Percentiles rank a stretch among this genome's conserved stretches.
These are phyloP conservation scores for Astrothelium subdiscretum DNA, from an alignment of 495 filamentous ascomycete genomes.

Conservation along the genomic window DNA sequence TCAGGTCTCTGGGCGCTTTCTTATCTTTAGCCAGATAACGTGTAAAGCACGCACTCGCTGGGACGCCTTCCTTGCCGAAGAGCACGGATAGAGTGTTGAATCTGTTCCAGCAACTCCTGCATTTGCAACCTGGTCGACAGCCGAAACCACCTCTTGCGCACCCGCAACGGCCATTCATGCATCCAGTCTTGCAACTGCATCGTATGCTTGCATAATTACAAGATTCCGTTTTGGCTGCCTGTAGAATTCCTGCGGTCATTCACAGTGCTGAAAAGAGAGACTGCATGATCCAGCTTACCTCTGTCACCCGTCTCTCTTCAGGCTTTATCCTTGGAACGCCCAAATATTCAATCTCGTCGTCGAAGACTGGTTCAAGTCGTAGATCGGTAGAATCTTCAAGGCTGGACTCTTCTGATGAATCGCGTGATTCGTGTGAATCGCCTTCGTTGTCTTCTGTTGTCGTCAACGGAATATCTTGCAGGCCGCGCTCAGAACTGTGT, in stretches of 20 bases:
- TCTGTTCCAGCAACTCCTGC: neutral
- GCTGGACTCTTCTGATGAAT: no score
- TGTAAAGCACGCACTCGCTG: neutral
- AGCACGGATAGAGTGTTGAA: neutral
- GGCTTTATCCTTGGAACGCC: neutral
- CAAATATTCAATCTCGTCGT: neutral
- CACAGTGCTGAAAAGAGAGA: no score
- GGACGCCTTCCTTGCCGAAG: neutral
- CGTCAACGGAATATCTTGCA: no score
- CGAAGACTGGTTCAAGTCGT: no score
- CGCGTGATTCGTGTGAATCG: no score
- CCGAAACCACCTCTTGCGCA: neutral
- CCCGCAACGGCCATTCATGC: neutral
- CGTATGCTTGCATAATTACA: neutral
- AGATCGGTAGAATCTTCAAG: no score
- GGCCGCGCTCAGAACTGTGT: no score
- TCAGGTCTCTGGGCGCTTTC: neutral
- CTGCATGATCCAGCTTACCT: neutral
- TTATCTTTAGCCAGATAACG: neutral
- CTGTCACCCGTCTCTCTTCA: neutral
- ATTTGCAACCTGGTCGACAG: neutral
- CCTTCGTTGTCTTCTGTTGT: no score
- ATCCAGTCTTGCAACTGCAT: neutral
- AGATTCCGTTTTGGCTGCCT: neutral
- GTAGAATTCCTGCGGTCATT: neutral